These are phyloP conservation scores for Monilinia fructicola DNA, from an alignment of 2,329 filamentous ascomycete genomes.

Conservation along the genomic window DNA sequence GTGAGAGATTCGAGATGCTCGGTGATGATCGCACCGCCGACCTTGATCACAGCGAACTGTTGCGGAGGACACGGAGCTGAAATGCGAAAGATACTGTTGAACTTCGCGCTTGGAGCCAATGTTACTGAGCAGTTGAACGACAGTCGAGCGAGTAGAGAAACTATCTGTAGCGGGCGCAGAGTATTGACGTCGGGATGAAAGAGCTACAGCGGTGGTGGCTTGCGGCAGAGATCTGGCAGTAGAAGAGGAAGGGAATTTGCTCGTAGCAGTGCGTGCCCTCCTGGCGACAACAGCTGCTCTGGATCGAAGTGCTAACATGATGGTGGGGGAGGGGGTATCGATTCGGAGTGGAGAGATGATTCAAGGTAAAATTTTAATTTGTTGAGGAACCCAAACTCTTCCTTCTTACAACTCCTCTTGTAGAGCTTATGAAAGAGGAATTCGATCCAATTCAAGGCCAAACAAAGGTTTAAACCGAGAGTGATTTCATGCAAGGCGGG, in stretches of 20 bases:
- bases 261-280: conserved; percentile 35
- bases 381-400: conserved; percentile 8
- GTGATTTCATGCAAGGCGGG: conserved; percentile 39
- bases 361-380: conserved; percentile 3
- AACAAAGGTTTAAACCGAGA: conserved; percentile 29
- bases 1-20: conserved; percentile 92
- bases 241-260: conserved; percentile 33
- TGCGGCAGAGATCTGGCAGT: conserved; percentile 35
- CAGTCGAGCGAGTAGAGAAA: conserved; percentile 66
- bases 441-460: conserved; percentile 30
- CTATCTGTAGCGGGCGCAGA: conserved; percentile 37
- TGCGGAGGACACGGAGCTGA: conserved; percentile 95
- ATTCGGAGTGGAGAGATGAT: conserved; percentile 17
- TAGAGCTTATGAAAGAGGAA: conserved; percentile 31
- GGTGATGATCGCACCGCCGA: conserved; percentile 92
- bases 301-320: conserved; percentile 41
- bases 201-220: conserved; percentile 34
- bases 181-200: conserved; percentile 37
- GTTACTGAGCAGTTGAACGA: conserved; percentile 88
- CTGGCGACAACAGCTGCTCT: conserved; percentile 38
- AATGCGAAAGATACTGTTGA: conserved; percentile 96
- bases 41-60: conserved; percentile 98
- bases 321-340: conserved; percentile 27
- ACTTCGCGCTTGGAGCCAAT: conserved; percentile 95
- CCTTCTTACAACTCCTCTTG: conserved; percentile 34